Evolutionary conservation across 2,329 filamentous ascomycete genomes (phyloP).

Genomic region (Cucurbitaria berberidis): DNA sequence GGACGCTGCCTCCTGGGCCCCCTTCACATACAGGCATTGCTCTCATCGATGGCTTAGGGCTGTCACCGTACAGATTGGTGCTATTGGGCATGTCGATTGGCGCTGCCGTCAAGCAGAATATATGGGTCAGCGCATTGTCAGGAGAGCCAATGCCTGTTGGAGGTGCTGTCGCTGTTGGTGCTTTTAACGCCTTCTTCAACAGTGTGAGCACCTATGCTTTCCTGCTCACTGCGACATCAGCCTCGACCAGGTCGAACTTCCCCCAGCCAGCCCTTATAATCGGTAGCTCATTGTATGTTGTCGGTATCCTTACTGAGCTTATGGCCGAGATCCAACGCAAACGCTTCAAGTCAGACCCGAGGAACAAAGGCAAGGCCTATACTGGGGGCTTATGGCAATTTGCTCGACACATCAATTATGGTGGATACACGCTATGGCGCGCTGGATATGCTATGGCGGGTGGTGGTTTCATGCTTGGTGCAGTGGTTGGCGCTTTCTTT

Average conservation of each 20-base stretch:
- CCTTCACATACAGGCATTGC: conserved; percentile 49
- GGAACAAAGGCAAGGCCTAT: conserved; percentile 60
- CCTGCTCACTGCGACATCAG: conserved; percentile 57
- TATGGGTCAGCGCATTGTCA: conserved; percentile 57
- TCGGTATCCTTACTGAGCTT: conserved; percentile 62
- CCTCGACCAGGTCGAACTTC: conserved; percentile 49
- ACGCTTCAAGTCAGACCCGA: conserved; percentile 57
- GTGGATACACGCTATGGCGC: conserved; percentile 60
- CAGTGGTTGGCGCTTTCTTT: conserved; percentile 50
- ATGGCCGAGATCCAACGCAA: conserved; percentile 64
- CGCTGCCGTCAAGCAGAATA: conserved; percentile 62
- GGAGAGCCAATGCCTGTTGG: conserved; percentile 58
- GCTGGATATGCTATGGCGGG: conserved; percentile 56
- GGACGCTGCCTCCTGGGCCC: conserved; percentile 51
- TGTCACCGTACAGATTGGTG: conserved; percentile 59
- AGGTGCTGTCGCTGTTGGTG: conserved; percentile 53
- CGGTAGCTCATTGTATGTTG: conserved; percentile 57
- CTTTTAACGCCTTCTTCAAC: conserved; percentile 64
- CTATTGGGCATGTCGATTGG: conserved; percentile 62
- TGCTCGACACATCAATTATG: conserved; percentile 62
- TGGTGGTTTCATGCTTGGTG: conserved; percentile 57
- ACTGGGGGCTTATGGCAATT: conserved; percentile 57
- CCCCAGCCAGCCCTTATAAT: conserved; percentile 53
- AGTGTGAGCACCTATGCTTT: conserved; percentile 63
- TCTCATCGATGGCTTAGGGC: conserved; percentile 51